A percentile compares a stretch with the other conserved stretches of the same genome.
Conservation (phyloP, 352 stramenopile genomes). For the Thalassiosira oceanica region DNA sequence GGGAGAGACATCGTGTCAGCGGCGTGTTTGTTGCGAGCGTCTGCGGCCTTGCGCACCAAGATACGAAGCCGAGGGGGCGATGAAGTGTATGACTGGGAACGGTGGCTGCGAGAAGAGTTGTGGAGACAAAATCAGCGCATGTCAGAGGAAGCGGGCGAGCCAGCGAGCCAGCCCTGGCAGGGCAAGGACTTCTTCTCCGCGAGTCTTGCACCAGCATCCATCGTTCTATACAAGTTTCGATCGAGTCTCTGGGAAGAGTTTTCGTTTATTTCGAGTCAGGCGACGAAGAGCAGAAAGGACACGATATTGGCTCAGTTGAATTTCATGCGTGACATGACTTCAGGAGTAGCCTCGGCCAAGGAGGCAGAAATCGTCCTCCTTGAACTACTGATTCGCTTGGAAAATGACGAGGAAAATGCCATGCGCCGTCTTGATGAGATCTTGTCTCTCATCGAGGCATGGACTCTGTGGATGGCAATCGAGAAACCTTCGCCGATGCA, state of each 20-base stretch:
- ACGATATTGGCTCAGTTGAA: conserved; percentile 22
- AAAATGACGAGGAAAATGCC: conserved; percentile 12
- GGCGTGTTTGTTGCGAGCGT: conserved; percentile 42
- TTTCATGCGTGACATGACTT: conserved; percentile 44
- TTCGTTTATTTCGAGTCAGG: conserved; percentile 23
- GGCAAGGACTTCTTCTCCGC: conserved; percentile 49
- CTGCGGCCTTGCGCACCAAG: conserved; percentile 35
- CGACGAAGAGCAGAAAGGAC: conserved; percentile 17
- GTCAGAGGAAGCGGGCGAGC: neutral
- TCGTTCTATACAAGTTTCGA: conserved; percentile 37
- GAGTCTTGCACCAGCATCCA: conserved; percentile 37
- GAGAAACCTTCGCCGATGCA: conserved; percentile 35
- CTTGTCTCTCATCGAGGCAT: conserved; percentile 32
- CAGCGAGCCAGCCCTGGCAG: conserved; percentile 20
- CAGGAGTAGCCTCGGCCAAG: conserved; percentile 26
- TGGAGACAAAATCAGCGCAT: conserved; percentile 22
- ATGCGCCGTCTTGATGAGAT: conserved; percentile 28
- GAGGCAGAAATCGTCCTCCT: conserved; percentile 53
- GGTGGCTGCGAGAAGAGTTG: conserved; percentile 46
- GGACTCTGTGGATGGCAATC: conserved; percentile 47
- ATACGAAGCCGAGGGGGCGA: conserved; percentile 47
- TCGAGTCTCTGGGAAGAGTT: conserved; percentile 37
- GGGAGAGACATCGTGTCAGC: conserved; percentile 42
- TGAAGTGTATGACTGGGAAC: conserved; percentile 46
- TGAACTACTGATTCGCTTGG: conserved; percentile 36